phyloP scores from a whole-genome alignment of 352 stramenopile species.

The Phytophthora rubi region DNA sequence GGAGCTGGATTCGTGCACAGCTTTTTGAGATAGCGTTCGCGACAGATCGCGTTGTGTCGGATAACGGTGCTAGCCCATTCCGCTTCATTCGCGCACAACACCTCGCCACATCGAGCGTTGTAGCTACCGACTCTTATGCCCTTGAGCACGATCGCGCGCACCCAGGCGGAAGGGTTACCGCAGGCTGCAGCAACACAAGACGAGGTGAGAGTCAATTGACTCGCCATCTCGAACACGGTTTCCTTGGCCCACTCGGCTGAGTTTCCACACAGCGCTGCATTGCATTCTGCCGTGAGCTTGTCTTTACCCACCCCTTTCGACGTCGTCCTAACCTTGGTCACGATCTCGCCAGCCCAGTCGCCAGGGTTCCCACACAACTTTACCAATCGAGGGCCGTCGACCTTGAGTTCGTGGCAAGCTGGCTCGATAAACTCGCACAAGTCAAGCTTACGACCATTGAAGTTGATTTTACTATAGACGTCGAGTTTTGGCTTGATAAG shows the following conservation, averaged over 20 bases:
- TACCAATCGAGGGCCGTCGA: not conserved
- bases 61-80: not conserved
- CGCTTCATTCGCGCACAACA: not conserved
- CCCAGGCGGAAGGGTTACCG: no score
- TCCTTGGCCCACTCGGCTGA: not conserved
- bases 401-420: not conserved
- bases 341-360: not conserved
- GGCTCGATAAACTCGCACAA: no score
- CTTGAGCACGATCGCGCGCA: not conserved
- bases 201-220: no score
- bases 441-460: no score
- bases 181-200: no score
- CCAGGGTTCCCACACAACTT: not conserved
- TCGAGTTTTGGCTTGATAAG: not conserved
- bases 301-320: not conserved
- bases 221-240: not conserved
- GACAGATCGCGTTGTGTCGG: not conserved
- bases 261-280: not conserved
- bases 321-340: not conserved
- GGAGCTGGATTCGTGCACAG: not conserved
- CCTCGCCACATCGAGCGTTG: no score
- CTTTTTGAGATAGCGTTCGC: not conserved
- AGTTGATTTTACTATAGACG: not conserved
- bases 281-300: not conserved
- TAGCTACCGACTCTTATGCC: no score